A percentile compares a stretch with the other conserved stretches of the same genome.
Conservation (phyloP, 257 asterid species). For the Fraxinus quadrangulata region DNA sequence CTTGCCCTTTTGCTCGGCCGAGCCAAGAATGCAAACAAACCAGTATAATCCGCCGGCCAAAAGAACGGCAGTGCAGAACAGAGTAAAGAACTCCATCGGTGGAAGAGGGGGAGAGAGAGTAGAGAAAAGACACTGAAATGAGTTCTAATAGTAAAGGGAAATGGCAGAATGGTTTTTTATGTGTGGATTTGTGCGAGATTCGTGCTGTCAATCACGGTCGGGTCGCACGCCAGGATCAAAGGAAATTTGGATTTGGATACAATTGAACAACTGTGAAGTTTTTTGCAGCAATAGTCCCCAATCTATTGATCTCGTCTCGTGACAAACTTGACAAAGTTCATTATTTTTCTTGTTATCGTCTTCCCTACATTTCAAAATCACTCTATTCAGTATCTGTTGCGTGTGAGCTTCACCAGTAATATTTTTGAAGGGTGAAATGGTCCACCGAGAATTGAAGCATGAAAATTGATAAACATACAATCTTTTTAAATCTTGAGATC, state of each 20-base stretch:
- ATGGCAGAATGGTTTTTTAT: conserved; percentile 25
- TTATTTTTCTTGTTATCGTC: no score
- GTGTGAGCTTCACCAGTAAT: no score
- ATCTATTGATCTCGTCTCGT: not conserved
- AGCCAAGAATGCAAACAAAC: conserved; percentile 66
- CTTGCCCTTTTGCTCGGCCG: conserved; percentile 75
- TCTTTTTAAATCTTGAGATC: no score
- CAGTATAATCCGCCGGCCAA: conserved; percentile 68
- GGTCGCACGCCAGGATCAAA: not conserved
- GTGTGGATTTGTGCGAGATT: conserved; percentile 9
- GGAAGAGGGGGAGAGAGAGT: not conserved
- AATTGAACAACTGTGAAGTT: not conserved
- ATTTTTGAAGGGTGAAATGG: not conserved
- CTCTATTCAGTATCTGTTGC: no score
- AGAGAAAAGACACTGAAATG: not conserved
- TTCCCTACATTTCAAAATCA: no score
- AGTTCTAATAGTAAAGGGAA: conserved; percentile 4
- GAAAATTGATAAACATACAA: no score
- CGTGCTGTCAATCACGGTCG: conserved; percentile 9
- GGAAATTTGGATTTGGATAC: not conserved
- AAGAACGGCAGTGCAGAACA: conserved; percentile 59
- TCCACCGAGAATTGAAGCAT: not conserved
- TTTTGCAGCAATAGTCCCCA: not conserved
- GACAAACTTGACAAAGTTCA: no score
- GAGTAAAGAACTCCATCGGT: conserved; percentile 55